Conservation (phyloP, 331 rosid genomes). For the Pyracantha coccinea region DNA sequence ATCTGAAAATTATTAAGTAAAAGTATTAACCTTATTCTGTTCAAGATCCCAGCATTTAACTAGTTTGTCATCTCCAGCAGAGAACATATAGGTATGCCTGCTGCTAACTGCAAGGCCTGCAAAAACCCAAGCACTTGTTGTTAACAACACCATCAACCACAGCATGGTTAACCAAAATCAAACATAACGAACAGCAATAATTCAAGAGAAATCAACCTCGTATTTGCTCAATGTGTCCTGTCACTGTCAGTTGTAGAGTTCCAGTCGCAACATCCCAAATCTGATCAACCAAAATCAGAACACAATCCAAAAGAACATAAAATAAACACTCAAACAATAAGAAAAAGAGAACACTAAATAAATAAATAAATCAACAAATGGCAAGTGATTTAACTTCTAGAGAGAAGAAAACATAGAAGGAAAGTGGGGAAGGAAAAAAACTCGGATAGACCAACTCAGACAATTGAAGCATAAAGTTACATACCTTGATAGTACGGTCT, state of each 20-base stretch:
- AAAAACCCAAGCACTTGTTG: background rate
- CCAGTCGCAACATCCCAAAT: slow-evolving; percentile 97
- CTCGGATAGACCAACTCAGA: background rate
- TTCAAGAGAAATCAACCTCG: slow-evolving; percentile 52
- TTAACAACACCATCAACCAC: slow-evolving; percentile 5
- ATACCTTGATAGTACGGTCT: slow-evolving; percentile 98
- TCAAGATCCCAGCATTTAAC: slow-evolving; percentile 99
- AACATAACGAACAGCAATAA: background rate
- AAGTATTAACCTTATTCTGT: slow-evolving; percentile 74
- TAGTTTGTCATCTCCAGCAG: slow-evolving; percentile 97
- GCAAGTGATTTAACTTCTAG: background rate
- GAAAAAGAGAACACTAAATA: background rate
- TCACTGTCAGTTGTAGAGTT: slow-evolving; percentile 72
- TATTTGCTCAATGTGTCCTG: slow-evolving; percentile 94
- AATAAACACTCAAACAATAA: background rate
- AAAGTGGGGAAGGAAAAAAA: background rate
- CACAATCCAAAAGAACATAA: background rate
- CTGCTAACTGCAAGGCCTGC: slow-evolving; percentile 89
- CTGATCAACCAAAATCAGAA: slow-evolving; percentile 44
- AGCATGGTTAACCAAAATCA: slow-evolving; percentile 1
- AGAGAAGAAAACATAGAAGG: background rate
- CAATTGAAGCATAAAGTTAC: background rate
- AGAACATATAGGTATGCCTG: slow-evolving; percentile 93
- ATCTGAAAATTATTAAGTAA: background rate
- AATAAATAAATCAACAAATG: background rate